Evolutionary conservation across 768 basidiomycete species (phyloP), one percentile per base, ranked within the genome.

Genomic region (Holtermannia corniformis): DNA sequence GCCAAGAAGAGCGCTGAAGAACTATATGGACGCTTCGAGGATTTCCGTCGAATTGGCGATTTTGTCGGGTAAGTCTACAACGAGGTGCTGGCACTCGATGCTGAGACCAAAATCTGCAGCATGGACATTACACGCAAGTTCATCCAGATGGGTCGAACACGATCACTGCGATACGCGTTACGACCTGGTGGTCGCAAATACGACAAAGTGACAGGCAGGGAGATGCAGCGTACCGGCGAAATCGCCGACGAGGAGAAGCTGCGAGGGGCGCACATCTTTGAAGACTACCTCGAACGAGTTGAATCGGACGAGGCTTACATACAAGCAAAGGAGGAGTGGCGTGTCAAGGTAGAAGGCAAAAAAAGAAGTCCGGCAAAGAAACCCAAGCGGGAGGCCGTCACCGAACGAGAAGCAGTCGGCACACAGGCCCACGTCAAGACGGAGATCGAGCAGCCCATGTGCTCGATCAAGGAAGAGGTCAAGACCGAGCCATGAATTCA

Each of bases 71-170:
- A 26, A 51, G 61, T 50, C 51, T 45, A 5, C 25, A 5, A 11
- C 24, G 7, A 25, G 24, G 20, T 14, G 14, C 14, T 4, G 23
- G 5, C 42, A 5, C 13, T 45, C 3, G 19, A 3, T 26, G n/a
- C 5, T 51, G 43, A 24, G 22, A 22, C 37, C 40, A 5, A n/a
- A 22, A 1, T 0, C 32, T 48, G 20, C 32, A 67, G 67, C 11
- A 68, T 68, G 65, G 70, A 71, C 49, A 61, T 68, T 1, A 49
- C 63, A 25, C 58, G 70, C 19, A 71, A 71, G 52, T 71, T 71
- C 55, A 60, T 71, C 24, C 67, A 68, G 40, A 71, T 71, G 70
- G 70, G 70, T 11, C 41, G 63, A 20, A 71, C 70, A 13, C 51
- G 70, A 26, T 71, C 70, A 7, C 54, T 68, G 0, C 63, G 70